Base-by-base conservation (phyloP, 208 protist genomes). In the Wallacemonas sp. region DNA sequence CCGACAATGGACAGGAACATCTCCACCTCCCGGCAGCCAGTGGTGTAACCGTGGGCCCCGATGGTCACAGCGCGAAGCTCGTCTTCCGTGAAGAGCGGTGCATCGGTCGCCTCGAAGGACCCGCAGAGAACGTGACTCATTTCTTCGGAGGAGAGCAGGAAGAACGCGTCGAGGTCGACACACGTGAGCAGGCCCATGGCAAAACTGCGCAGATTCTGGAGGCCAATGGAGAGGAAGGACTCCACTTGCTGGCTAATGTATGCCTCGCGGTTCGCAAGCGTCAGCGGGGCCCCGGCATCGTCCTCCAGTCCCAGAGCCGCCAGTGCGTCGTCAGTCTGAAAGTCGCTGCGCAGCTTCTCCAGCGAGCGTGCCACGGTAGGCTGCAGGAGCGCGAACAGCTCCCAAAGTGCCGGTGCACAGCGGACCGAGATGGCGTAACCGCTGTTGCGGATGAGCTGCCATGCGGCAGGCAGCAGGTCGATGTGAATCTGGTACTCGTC, bases 31-130 rank as follows among this genome's bases (percentile, higher is more conserved):
- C 46, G 57, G 29, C 77, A 83, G 36, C 75, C 89, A 11, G 78
- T 63, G 4, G 78, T 69, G 74, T 97, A 97, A 46, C 93, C 93
- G 70, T 95, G 92, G 10, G 89, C 90, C 49, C 75, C 84, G 22
- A 79, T 62, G 23, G 91, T 74, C 16, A 77, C 76, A 3, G 65
- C 55, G 3, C 79, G 74, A 20, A 97, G 62, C 29, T 89, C 81
- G 23, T 81, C 77, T 62, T 81, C 80, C 0, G 75, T 85, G 41
- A 94, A 97, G 23, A 97, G 75, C 18, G 59, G 72, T 20, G 41
- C 48, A 7, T 62, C 67, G 14, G 64, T 59, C 23, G 61, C 79
- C n/a, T 10, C 39, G 14, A 61, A 48, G 0, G 64, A 63, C 0
- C 86, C 86, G 48, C 87, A 89, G 11, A 96, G 28, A 22, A 96